These are phyloP conservation scores for Macrolepiota fuliginosa DNA, from an alignment of 768 basidiomycete species.

Conservation along the genomic window DNA sequence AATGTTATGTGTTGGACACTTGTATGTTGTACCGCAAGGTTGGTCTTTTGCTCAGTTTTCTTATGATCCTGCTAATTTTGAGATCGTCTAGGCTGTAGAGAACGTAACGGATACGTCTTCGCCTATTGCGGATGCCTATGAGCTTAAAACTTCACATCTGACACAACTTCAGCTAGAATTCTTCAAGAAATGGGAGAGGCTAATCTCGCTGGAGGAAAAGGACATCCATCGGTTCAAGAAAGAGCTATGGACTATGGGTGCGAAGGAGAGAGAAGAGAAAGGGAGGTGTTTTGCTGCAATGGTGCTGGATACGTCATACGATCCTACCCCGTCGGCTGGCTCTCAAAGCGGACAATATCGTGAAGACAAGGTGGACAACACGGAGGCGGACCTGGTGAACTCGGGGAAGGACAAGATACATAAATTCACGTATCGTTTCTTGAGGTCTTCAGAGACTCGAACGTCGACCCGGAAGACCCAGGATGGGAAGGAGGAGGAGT, in stretches of 20 bases:
- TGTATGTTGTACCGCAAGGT: conserved; percentile 95
- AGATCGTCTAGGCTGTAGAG: conserved; percentile 5
- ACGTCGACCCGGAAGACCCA: neutral
- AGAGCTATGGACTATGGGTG: conserved; percentile 92
- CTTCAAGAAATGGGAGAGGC: conserved; percentile 88
- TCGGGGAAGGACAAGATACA: conserved; percentile 59
- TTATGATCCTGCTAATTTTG: neutral
- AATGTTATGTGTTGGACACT: conserved; percentile 78
- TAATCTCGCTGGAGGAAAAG: conserved; percentile 83
- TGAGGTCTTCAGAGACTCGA: conserved; percentile 26
- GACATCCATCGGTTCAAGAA: conserved; percentile 82
- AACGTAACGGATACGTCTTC: conserved; percentile 26
- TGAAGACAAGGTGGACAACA: conserved; percentile 5
- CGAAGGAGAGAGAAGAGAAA: conserved; percentile 70
- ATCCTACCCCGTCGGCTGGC: conserved; percentile 16
- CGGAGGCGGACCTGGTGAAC: conserved; percentile 16
- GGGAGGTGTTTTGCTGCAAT: conserved; percentile 87
- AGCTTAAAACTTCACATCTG: conserved; percentile 78
- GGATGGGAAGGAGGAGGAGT: neutral
- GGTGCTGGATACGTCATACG: conserved; percentile 54
- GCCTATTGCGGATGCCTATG: conserved; percentile 67
- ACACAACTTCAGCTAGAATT: conserved; percentile 65
- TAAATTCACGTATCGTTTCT: conserved; percentile 75
- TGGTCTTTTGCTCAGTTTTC: conserved; percentile 7
- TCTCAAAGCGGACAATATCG: conserved; percentile 4